Base-by-base conservation (phyloP, 2,329 filamentous ascomycete genomes). In the Alternaria incomplexa region DNA sequence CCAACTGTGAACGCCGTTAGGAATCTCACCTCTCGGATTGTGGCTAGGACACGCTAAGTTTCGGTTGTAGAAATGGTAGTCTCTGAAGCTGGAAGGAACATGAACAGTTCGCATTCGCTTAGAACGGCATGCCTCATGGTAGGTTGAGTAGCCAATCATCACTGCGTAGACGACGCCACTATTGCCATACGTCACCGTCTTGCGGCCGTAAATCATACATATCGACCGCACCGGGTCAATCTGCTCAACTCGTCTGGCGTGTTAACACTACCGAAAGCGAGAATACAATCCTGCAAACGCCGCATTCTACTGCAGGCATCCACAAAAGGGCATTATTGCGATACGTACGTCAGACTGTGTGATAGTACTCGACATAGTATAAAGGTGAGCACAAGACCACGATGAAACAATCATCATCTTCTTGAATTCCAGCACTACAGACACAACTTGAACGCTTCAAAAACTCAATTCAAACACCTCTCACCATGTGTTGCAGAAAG, bases 181-280 rank as follows among this genome's bases (percentile, higher is more conserved):
- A 17, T 45, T 50, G 20, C 12, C 25, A 36, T 62, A 59, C 60
- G 60, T 62, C 60, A 59, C 60, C 20, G 22, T 45, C 26, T 50
- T 43, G 53, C 56, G 50, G 32, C 43, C 45, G 50, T 55, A 55
- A 55, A 28, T 26, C 17, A 11, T 45, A 54, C 30, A 40, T 28
- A 44, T 40, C 44, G 30, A 48, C 26, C 6, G 12, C 25, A 46
- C 22, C 30, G 25, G 56, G 10, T 23, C 44, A 48, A 44, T 40
- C 30, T 23, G 23, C 25, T 11, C 12, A 32, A 43, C 10, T 12
- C 6, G 5, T 52, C 11, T 17, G 6, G 13, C n/a, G n/a, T 6
- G 51, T 32, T 13, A 26, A 45, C n/a, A 7, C 13, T 26, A 13
- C 22, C 23, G 20, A 58, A 17, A 40, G 6, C 15, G 43, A 36